A percentile compares a stretch with the other conserved stretches of the same genome.
phyloP scores from a whole-genome alignment of 768 basidiomycete genomes.

The Lactifluus rugatus region DNA sequence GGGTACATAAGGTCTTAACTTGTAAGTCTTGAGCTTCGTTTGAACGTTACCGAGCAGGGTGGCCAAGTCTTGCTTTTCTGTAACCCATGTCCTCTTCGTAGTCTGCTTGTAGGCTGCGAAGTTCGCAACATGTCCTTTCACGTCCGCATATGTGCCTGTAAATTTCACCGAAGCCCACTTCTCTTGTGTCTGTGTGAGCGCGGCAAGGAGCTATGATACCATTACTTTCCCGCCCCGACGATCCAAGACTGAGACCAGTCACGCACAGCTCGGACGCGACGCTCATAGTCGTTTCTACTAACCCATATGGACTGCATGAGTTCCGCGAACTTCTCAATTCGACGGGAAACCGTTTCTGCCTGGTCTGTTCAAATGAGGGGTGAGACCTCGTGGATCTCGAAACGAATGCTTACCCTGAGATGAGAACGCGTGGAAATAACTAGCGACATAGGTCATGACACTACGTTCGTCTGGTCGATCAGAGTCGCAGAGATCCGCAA shows the following conservation, averaged over 20 bases:
- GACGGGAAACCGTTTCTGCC: conserved; percentile 84
- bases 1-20: conserved; percentile 75
- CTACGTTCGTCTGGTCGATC: conserved; percentile 89
- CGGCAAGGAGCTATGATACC: conserved; percentile 45
- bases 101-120: conserved; percentile 80
- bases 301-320: conserved; percentile 90
- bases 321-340: conserved; percentile 94
- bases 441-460: conserved; percentile 97
- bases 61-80: conserved; percentile 78
- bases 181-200: conserved; percentile 55
- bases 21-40: conserved; percentile 88
- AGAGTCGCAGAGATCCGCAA: conserved; percentile 86
- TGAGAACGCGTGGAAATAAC: conserved; percentile 96
- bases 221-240: neutral
- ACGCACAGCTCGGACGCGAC: conserved; percentile 62
- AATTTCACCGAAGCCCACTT: conserved; percentile 62
- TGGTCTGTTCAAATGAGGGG: conserved; percentile 51
- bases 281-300: conserved; percentile 85
- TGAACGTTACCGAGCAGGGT: conserved; percentile 89
- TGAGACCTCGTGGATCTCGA: neutral
- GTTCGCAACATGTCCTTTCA: conserved; percentile 60
- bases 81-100: conserved; percentile 79
- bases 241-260: neutral
- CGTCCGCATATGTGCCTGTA: conserved; percentile 69
- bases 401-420: conserved; percentile 64